These are phyloP conservation scores for Pisolithus tinctorius DNA, from an alignment of 768 basidiomycete genomes.

Conservation along the genomic window DNA sequence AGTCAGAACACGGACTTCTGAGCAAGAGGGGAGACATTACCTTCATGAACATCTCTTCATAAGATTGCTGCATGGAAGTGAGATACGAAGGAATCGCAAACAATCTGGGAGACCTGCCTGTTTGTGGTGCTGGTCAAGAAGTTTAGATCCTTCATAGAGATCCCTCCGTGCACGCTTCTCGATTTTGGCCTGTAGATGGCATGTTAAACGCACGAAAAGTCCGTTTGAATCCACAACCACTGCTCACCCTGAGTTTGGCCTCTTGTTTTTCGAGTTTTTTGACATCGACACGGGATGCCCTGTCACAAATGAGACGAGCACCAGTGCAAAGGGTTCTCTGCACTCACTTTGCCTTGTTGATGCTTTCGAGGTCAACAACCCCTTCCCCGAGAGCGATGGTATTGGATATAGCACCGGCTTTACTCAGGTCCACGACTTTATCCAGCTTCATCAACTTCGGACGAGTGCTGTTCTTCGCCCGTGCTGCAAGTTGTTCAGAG, in stretches of 20 bases:
- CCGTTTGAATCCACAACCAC: not conserved
- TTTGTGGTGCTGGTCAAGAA: slow-evolving; percentile 87
- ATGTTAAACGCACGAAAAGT: not conserved
- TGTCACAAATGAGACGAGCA: slow-evolving; percentile 21
- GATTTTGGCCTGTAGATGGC: slow-evolving; percentile 70
- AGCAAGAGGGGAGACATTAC: slow-evolving; percentile 27
- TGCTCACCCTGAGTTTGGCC: slow-evolving; percentile 77
- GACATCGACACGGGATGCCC: slow-evolving; percentile 87
- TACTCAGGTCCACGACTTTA: slow-evolving; percentile 86
- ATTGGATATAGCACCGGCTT: slow-evolving; percentile 63
- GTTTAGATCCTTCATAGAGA: slow-evolving; percentile 93
- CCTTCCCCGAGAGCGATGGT: slow-evolving; percentile 78
- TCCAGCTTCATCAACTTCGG: slow-evolving; percentile 72
- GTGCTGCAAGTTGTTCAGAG: slow-evolving; percentile 54
- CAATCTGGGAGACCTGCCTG: slow-evolving; percentile 43
- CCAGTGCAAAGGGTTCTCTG: slow-evolving; percentile 4
- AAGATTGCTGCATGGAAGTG: slow-evolving; percentile 62
- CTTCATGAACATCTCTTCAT: slow-evolving; percentile 99
- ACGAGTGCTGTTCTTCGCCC: slow-evolving; percentile 52
- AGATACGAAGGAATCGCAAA: not conserved
- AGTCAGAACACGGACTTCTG: not conserved
- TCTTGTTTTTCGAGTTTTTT: slow-evolving; percentile 97
- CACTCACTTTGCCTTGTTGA: slow-evolving; percentile 87
- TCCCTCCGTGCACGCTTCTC: slow-evolving; percentile 90
- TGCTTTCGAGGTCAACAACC: slow-evolving; percentile 85